phyloP scores from a whole-genome alignment of 2,329 filamentous ascomycete species.

The Aphanocladium album region DNA sequence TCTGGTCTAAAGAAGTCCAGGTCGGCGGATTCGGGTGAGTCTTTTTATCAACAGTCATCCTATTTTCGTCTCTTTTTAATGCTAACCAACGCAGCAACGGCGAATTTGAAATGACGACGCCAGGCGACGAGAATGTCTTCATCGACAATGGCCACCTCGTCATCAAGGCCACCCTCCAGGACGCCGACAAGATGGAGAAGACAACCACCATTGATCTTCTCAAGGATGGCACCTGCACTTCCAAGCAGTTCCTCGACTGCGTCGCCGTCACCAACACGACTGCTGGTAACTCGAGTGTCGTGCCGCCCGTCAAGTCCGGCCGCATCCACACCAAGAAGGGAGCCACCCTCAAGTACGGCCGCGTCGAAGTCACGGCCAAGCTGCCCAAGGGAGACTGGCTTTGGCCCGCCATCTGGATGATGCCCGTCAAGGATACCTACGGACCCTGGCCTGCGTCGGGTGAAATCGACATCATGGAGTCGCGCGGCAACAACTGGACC shows the following conservation, averaged over 20 bases:
- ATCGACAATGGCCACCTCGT: conserved; percentile 63
- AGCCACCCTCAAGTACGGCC: conserved; percentile 71
- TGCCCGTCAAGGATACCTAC: conserved; percentile 68
- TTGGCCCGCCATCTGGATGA: conserved; percentile 90
- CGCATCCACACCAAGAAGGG: conserved; percentile 71
- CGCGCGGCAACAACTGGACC: conserved; percentile 75
- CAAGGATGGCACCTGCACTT: conserved; percentile 62
- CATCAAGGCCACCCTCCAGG: conserved; percentile 75
- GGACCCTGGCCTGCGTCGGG: conserved; percentile 74
- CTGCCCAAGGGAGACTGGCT: conserved; percentile 78
- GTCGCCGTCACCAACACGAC: conserved; percentile 64
- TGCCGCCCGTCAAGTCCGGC: conserved; percentile 72
- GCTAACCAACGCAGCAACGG: conserved; percentile 56
- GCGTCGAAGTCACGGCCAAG: conserved; percentile 73
- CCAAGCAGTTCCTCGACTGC: conserved; percentile 31
- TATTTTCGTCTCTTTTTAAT: no score
- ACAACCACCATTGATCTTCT: conserved; percentile 66
- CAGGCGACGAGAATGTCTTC: conserved; percentile 67
- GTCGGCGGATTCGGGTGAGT: conserved; percentile 71
- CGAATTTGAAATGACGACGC: conserved; percentile 74
- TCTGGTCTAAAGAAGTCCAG: conserved; percentile 73
- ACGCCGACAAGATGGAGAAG: conserved; percentile 58
- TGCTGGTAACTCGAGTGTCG: conserved; percentile 62
- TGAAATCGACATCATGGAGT: conserved; percentile 79
- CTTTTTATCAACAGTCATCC: background rate